Base-by-base conservation (phyloP, 2,329 filamentous ascomycete genomes). In the Epichloe bromicola region DNA sequence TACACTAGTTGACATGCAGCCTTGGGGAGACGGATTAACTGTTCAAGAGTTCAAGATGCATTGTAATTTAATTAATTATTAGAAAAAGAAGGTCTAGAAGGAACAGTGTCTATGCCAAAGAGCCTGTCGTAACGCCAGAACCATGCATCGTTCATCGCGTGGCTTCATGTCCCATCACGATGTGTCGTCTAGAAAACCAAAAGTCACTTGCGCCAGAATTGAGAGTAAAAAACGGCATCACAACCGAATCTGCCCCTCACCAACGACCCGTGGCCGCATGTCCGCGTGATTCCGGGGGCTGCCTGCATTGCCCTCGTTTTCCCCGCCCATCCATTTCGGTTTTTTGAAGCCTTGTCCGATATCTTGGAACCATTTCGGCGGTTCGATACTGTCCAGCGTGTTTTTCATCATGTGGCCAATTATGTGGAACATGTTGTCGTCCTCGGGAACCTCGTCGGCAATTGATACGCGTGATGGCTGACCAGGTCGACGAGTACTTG, bases 321-420 rank as follows among this genome's bases (percentile, higher is more conserved):
- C 76, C 23, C 77, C 78, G 17, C 80, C 78, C 80, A 93, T 86
- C 88, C 88, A 94, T 60, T 82, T 85, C 5, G 88, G 88, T 62
- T 83, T 80, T 80, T 83, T 87, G 66, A 90, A 79, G 8, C 77
- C 78, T 52, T 79, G 74, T 1, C 80, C 78, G 30, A 88, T 73
- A 26, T 86, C 84, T 58, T 82, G 78, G 56, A 95, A 71, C 89
- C 90, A 97, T 56, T 82, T 82, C 0, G 93, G 91, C 33, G 83
- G 76, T 49, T 89, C 85, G 2, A 88, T 76, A 0, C 82, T 85
- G 54, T 97, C 91, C 49, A 97, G 80, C 0, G 93, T 97, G 62
- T 98, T 98, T 67, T 83, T 86, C 59, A 98, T 83, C 37, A 91
- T 78, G 62, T 94, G 86, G 0, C 86, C 82, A 54, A 97, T 81